These are phyloP conservation scores for Kernera saxatilis DNA, from an alignment of 345 rosid genomes.

Conservation along the genomic window DNA sequence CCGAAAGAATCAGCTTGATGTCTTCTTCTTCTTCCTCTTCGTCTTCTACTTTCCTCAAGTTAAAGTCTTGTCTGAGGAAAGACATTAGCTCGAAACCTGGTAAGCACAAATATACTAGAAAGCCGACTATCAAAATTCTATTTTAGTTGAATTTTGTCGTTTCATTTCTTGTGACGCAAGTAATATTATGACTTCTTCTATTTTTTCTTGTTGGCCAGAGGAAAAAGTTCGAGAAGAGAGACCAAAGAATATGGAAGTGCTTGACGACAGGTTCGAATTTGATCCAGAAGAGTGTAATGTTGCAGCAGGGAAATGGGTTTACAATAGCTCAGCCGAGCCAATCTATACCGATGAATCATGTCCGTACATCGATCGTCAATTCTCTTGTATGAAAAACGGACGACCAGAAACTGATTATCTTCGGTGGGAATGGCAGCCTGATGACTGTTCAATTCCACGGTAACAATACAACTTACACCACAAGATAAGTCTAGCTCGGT, in stretches of 20 bases:
- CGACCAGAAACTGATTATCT: slow-evolving; percentile 60
- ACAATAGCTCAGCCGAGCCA: slow-evolving; percentile 53
- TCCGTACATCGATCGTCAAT: slow-evolving; percentile 73
- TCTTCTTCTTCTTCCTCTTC: slow-evolving; percentile 39
- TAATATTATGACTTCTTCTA: neutral
- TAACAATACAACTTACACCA: neutral
- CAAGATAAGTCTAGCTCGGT: neutral
- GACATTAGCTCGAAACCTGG: slow-evolving; percentile 39
- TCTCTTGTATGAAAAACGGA: slow-evolving; percentile 71
- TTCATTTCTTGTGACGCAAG: neutral
- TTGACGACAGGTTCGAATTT: slow-evolving; percentile 81
- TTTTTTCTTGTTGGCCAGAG: neutral
- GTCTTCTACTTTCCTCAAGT: slow-evolving; percentile 33
- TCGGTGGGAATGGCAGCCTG: slow-evolving; percentile 94
- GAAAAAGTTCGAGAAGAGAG: slow-evolving; percentile 12
- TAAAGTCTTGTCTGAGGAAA: slow-evolving; percentile 49
- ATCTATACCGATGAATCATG: slow-evolving; percentile 73
- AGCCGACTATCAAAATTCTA: neutral
- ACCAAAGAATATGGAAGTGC: slow-evolving; percentile 35
- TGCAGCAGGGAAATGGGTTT: slow-evolving; percentile 75
- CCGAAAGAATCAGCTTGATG: slow-evolving; percentile 44
- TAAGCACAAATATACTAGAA: slow-evolving; percentile 34
- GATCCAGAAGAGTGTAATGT: slow-evolving; percentile 84
- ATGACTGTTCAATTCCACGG: slow-evolving; percentile 81
- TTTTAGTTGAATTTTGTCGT: neutral